Conservation (phyloP, 2,329 filamentous ascomycete genomes). For the Purpureocillium takamizusanense region DNA sequence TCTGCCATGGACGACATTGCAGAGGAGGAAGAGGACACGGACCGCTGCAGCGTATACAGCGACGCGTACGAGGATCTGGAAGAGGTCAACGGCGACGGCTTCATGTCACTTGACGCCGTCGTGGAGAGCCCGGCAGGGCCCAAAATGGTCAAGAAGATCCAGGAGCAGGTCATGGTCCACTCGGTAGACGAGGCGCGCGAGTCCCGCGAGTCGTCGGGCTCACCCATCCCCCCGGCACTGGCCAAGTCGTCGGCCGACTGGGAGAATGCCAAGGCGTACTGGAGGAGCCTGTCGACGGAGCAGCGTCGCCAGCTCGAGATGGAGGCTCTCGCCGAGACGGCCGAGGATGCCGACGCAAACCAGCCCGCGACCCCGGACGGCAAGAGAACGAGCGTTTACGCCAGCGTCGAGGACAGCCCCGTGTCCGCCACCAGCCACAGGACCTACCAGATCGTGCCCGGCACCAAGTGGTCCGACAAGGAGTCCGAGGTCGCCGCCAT, state of each 20-base stretch:
- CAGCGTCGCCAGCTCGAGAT: constrained; percentile 53
- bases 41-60: constrained; percentile 56
- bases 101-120: constrained; percentile 65
- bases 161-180: constrained; percentile 5
- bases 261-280: constrained; percentile 61
- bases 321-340: constrained; percentile 46
- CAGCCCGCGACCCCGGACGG: too few relatives aligned
- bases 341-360: constrained; percentile 29
- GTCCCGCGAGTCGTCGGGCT: neutral
- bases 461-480: constrained; percentile 17
- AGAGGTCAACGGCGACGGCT: constrained; percentile 56
- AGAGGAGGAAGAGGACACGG: constrained; percentile 34
- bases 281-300: constrained; percentile 55
- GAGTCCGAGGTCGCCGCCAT: constrained; percentile 6
- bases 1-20: constrained; percentile 23
- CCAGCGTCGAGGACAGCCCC: constrained; percentile 2
- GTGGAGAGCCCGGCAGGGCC: constrained; percentile 46
- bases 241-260: constrained; percentile 39
- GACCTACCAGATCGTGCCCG: constrained; percentile 30
- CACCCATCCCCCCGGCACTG: neutral
- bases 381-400: neutral
- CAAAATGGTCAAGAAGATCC: constrained; percentile 13
- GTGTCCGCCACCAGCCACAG: constrained; percentile 12
- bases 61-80: constrained; percentile 69
- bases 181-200: neutral